Conservation (phyloP, 139 green algal species). For the Chlorella sp. region DNA sequence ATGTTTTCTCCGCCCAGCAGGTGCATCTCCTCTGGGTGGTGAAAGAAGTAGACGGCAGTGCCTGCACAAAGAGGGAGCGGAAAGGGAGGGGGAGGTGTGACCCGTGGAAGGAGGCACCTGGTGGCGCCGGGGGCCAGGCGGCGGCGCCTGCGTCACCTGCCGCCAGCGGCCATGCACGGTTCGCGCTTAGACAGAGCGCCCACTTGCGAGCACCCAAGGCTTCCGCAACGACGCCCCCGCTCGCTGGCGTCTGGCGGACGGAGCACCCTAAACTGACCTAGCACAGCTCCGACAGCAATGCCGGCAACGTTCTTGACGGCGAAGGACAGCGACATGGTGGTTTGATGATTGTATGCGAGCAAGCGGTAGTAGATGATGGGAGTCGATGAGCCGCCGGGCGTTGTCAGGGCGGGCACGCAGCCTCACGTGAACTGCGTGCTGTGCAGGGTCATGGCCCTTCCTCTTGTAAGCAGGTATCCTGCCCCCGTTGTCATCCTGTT, state of each 20-base stretch:
- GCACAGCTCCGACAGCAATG: neutral
- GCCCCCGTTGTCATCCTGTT: too few relatives aligned
- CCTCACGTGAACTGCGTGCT: neutral
- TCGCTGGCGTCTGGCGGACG: neutral
- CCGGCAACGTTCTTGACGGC: neutral
- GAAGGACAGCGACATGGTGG: neutral
- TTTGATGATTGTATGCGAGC: neutral
- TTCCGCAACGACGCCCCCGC: too few relatives aligned
- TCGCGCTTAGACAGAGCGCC: too few relatives aligned
- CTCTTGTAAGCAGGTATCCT: too few relatives aligned
- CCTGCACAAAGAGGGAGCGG: neutral
- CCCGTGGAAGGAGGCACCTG: neutral
- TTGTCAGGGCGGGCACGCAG: neutral
- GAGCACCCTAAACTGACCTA: neutral
- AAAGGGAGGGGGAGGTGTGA: neutral
- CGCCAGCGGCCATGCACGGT: too few relatives aligned
- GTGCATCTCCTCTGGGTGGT: neutral
- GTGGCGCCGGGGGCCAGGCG: neutral
- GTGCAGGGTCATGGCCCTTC: neutral
- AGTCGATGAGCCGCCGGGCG: neutral
- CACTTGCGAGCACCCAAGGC: neutral
- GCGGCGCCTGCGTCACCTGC: neutral
- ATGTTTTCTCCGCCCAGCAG: neutral
- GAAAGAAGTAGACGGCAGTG: neutral
- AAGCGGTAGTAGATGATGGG: neutral